Evolutionary conservation across 2,329 filamentous ascomycete species (phyloP).

Genomic region (Aspergillus ustus): DNA sequence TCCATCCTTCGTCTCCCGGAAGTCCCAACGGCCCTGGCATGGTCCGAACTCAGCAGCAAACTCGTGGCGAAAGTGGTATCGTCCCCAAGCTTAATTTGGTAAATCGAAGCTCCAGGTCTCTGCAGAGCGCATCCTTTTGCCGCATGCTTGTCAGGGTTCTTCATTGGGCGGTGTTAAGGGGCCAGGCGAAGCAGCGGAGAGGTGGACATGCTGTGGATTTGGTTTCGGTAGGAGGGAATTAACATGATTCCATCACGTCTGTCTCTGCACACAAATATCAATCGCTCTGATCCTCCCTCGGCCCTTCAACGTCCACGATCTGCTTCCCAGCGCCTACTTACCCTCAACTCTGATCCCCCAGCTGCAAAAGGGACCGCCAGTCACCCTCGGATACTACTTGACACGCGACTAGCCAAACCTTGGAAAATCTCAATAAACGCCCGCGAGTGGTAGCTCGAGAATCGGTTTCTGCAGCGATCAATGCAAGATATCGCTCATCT

Average conservation of each 20-base stretch:
- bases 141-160: conserved; percentile 30
- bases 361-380: not conserved
- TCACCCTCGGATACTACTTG: conserved; percentile 8
- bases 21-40: conserved; percentile 33
- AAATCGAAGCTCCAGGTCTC: conserved; percentile 28
- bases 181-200: conserved; percentile 30
- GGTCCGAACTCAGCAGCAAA: conserved; percentile 30
- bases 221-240: conserved; percentile 22
- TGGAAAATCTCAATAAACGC: conserved; percentile 12
- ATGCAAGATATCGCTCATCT: conserved; percentile 25
- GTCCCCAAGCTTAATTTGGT: conserved; percentile 29
- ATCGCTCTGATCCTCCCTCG: conserved; percentile 24
- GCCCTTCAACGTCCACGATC: conserved; percentile 8
- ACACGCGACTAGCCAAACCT: conserved; percentile 19
- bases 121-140: conserved; percentile 31
- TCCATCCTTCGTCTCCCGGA: conserved; percentile 13
- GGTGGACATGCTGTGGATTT: conserved; percentile 23
- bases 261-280: conserved; percentile 31
- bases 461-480: conserved; percentile 24
- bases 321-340: conserved; percentile 1
- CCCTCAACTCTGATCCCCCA: not conserved
- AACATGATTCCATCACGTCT: conserved; percentile 23
- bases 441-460: conserved; percentile 24
- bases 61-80: conserved; percentile 37
- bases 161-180: conserved; percentile 26